A percentile compares a stretch with the other conserved stretches of the same genome.
Conservation (phyloP, 225 moss, liverwort and hornwort genomes). For the Thuidium tamariscinum region DNA sequence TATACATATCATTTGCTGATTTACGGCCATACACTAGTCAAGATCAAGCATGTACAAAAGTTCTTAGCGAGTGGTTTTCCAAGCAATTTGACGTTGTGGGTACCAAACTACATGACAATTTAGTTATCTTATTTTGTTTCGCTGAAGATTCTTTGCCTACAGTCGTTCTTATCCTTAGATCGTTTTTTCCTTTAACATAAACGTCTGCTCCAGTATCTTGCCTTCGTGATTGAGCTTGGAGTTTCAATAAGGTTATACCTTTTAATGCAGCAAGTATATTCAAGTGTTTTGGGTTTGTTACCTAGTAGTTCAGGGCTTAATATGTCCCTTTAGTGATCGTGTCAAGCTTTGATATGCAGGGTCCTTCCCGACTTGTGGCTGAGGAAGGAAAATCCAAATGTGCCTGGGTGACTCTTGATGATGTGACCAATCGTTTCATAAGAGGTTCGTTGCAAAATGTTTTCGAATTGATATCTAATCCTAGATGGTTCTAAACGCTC, state of each 20-base stretch:
- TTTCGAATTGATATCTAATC: not conserved
- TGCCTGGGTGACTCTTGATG: conserved; percentile 69
- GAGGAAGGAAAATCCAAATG: conserved; percentile 89
- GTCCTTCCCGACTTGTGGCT: conserved; percentile 87
- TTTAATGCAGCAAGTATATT: not conserved
- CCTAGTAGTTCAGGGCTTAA: not conserved
- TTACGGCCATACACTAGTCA: conserved; percentile 74
- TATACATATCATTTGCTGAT: conserved; percentile 85
- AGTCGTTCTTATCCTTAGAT: not conserved
- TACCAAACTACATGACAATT: not conserved
- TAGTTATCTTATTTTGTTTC: not conserved
- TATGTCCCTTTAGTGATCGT: not conserved
- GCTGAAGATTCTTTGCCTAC: not conserved
- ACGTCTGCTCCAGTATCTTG: not conserved
- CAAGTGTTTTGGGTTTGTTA: not conserved
- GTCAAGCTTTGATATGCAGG: conserved; percentile 28
- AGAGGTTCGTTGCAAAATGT: conserved; percentile 31
- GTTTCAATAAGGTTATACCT: not conserved
- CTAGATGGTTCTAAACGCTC: not conserved
- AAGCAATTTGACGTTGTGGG: conserved; percentile 85
- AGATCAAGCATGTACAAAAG: conserved; percentile 81
- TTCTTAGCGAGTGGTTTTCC: conserved; percentile 80
- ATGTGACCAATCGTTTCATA: conserved; percentile 56
- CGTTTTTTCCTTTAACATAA: not conserved
- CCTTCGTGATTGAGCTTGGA: not conserved